Base-by-base conservation (phyloP, 2,329 filamentous ascomycete species). In the Fusarium coicis region DNA sequence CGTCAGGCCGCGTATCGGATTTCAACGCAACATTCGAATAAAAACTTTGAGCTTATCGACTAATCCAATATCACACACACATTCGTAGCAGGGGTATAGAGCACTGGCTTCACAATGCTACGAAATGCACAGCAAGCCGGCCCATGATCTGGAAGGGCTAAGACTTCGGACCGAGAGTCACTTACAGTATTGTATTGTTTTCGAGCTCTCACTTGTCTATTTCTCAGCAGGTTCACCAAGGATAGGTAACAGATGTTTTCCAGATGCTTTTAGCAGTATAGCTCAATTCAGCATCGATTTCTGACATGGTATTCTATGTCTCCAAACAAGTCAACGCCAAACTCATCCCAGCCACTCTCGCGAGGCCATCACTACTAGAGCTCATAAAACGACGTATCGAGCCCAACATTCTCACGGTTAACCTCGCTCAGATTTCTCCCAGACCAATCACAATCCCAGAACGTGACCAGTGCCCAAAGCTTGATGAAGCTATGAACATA, bases 401-500 rank as follows among this genome's bases (percentile, higher is more conserved):
- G 40, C 1, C 66, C 37, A 26, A 46, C 60, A 8, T 55, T 23
- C n/a, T 58, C 55, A 5, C 44, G 44, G 9, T 75, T 67, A 23
- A 81, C 56, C 0, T 73, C 66, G 0, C 70, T 66, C 16, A 86
- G 76, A 18, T 75, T 67, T 28, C 74, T 44, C 7, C 76, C 74
- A 11, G 73, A 79, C 86, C 86, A 88, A 10, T 56, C 72, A 30
- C 79, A 81, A 56, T 86, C 80, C 77, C 80, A 87, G 55, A 88
- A 86, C 0, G 89, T 92, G 8, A 88, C 58, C 28, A 88, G 56
- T 0, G 88, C 88, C 74, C 84, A 88, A 0, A 90, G 34, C 80
- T 91, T 92, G 72, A 92, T 83, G 4, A 89, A 75, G 32, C 86
- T 86, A 76, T 92, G 90, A 42, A 83, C 78, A 73, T 91, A 92